A percentile compares a stretch with the other conserved stretches of the same genome.
Evolutionary conservation across 2,329 filamentous ascomycete species (phyloP).

Genomic region (Pseudogymnoascus sp.): DNA sequence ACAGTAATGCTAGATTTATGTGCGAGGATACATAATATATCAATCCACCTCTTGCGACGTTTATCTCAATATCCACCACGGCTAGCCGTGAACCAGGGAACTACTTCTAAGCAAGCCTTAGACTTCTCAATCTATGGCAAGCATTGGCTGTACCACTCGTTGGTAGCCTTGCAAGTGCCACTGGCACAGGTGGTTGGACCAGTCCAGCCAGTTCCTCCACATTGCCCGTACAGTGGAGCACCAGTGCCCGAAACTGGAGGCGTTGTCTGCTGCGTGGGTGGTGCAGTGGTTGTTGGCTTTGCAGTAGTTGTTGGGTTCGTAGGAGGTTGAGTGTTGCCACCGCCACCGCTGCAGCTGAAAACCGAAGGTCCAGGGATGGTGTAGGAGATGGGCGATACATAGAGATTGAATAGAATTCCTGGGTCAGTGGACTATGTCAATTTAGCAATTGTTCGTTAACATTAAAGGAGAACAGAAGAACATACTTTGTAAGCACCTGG

Average conservation of each 20-base stretch:
- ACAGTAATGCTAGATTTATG: background rate
- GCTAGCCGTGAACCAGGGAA: background rate
- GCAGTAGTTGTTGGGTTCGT: constrained; percentile 2
- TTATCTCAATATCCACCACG: background rate
- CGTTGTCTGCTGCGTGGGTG: background rate
- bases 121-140: background rate
- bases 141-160: constrained; percentile 13
- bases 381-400: constrained; percentile 31
- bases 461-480: constrained; percentile 13
- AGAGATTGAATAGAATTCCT: constrained; percentile 37
- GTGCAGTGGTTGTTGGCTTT: background rate
- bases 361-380: constrained; percentile 37
- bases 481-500: background rate
- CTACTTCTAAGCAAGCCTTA: background rate
- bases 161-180: constrained; percentile 14
- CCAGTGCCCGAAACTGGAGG: constrained; percentile 4
- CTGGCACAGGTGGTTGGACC: constrained; percentile 14
- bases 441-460: constrained; percentile 19
- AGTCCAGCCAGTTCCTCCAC: constrained; percentile 13
- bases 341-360: constrained; percentile 19
- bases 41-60: background rate
- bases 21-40: background rate
- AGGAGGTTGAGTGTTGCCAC: background rate
- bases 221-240: constrained; percentile 11
- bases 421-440: constrained; percentile 32